Conservation (phyloP, 768 basidiomycete species). For the Cystobasidium tubakii region DNA sequence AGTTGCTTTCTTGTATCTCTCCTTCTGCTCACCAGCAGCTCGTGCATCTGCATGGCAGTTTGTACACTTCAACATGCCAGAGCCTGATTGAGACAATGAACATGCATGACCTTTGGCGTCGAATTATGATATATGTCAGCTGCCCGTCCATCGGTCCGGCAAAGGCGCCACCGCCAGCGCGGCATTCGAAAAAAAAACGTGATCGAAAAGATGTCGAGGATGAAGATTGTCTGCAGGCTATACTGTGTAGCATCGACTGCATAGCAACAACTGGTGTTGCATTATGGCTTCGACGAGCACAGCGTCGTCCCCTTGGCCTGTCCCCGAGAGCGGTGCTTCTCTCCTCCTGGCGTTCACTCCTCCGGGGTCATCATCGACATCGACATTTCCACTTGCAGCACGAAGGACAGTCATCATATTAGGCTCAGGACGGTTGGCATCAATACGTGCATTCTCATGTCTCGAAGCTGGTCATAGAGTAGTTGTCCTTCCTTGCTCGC, state of each 20-base stretch:
- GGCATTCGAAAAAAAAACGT: background rate
- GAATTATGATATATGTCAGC: no score
- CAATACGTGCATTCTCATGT: slow-evolving; percentile 30
- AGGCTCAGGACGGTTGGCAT: slow-evolving; percentile 51
- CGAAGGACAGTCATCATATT: slow-evolving; percentile 62
- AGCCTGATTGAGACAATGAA: no score
- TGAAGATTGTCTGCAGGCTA: background rate
- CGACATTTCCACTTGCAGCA: slow-evolving; percentile 48
- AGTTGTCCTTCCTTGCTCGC: slow-evolving; percentile 26
- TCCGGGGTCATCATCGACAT: slow-evolving; percentile 46
- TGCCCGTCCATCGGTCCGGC: no score
- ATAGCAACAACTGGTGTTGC: no score
- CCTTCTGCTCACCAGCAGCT: no score
- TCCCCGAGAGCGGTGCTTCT: slow-evolving; percentile 59
- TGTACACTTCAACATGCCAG: no score
- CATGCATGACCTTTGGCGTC: no score
- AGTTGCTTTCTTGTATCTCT: no score
- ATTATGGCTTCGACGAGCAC: background rate
- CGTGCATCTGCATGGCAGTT: no score
- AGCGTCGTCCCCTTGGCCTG: slow-evolving; percentile 41
- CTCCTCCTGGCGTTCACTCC: slow-evolving; percentile 71
- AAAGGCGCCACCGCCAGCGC: background rate
- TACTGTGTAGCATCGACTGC: background rate
- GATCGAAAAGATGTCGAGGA: background rate
- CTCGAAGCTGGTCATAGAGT: slow-evolving; percentile 44